phyloP scores from a whole-genome alignment of 1,139 yeast species.

The Yamadazyma diddensiae region DNA sequence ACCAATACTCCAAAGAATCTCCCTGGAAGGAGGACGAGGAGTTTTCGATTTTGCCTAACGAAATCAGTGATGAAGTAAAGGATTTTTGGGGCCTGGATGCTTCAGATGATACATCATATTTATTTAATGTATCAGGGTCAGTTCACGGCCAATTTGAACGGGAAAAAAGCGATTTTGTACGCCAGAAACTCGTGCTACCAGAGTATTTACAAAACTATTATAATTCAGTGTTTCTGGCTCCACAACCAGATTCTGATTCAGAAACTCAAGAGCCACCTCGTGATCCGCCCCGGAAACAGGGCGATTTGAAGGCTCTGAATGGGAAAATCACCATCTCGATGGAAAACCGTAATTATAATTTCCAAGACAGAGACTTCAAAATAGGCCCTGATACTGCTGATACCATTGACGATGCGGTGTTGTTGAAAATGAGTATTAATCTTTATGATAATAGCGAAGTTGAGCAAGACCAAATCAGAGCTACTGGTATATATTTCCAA shows the following conservation, averaged over 20 bases:
- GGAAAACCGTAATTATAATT: conserved; percentile 22
- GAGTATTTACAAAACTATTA: conserved; percentile 37
- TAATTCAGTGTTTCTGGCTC: conserved; percentile 24
- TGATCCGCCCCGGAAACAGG: conserved; percentile 3
- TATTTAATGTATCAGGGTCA: conserved; percentile 51
- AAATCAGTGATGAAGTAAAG: conserved; percentile 44
- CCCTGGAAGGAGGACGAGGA: conserved; percentile 56
- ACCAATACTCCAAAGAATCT: conserved; percentile 30
- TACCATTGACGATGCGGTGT: conserved; percentile 29
- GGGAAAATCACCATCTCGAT: not conserved
- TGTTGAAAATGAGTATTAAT: conserved; percentile 22
- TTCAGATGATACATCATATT: conserved; percentile 29
- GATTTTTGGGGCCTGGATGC: conserved; percentile 45
- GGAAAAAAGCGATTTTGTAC: conserved; percentile 8
- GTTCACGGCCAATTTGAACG: conserved; percentile 44
- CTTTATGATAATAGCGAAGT: conserved; percentile 43
- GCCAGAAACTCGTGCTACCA: conserved; percentile 35
- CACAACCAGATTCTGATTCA: conserved; percentile 19
- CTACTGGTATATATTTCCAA: conserved; percentile 71
- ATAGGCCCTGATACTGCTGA: conserved; percentile 15
- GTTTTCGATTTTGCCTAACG: conserved; percentile 60
- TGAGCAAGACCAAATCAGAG: conserved; percentile 41
- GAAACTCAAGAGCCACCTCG: conserved; percentile 2
- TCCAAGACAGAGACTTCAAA: conserved; percentile 19
- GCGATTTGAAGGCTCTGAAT: conserved; percentile 1